Percentiles rank a stretch among this genome's conserved stretches.
Evolutionary conservation across 139 green algal genomes (phyloP).

Genomic region (Coccomyxa sp.): DNA sequence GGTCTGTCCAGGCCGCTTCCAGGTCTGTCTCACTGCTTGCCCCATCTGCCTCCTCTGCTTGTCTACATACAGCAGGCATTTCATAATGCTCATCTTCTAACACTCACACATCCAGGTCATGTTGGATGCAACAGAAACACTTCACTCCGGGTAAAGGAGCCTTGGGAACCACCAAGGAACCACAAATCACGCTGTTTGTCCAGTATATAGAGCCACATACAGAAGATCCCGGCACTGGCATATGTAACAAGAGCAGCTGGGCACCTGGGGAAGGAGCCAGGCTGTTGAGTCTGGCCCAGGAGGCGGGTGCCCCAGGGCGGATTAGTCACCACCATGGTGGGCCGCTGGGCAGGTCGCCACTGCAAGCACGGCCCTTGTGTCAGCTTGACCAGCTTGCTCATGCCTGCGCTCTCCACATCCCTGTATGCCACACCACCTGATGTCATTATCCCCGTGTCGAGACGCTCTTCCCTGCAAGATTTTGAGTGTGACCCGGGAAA

Average conservation of each 20-base stretch:
- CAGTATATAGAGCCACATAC: not conserved
- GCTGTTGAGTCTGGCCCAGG: not conserved
- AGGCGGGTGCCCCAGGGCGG: slow-evolving; percentile 84
- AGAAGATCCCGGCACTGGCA: not conserved
- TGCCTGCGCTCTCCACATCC: slow-evolving; percentile 31
- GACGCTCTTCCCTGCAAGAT: not conserved
- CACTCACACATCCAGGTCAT: not conserved
- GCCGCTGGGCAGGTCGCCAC: slow-evolving; percentile 35
- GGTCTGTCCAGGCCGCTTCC: slow-evolving; percentile 40
- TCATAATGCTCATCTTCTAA: too few relatives aligned
- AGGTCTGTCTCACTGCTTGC: slow-evolving; percentile 15
- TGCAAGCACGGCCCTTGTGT: slow-evolving; percentile 30
- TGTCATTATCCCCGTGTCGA: not conserved
- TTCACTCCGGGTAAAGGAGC: not conserved
- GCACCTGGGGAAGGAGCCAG: not conserved
- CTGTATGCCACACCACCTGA: not conserved
- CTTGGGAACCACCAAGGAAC: not conserved
- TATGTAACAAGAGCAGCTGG: too few relatives aligned
- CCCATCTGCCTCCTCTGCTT: not conserved
- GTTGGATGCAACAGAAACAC: not conserved
- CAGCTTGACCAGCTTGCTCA: slow-evolving; percentile 37
- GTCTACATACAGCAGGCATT: too few relatives aligned
- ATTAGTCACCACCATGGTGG: slow-evolving; percentile 76
- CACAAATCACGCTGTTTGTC: not conserved
- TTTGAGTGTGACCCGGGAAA: not conserved